Base-by-base conservation (phyloP, 176 grass and related monocot species). In the Oryza coarctata region DNA sequence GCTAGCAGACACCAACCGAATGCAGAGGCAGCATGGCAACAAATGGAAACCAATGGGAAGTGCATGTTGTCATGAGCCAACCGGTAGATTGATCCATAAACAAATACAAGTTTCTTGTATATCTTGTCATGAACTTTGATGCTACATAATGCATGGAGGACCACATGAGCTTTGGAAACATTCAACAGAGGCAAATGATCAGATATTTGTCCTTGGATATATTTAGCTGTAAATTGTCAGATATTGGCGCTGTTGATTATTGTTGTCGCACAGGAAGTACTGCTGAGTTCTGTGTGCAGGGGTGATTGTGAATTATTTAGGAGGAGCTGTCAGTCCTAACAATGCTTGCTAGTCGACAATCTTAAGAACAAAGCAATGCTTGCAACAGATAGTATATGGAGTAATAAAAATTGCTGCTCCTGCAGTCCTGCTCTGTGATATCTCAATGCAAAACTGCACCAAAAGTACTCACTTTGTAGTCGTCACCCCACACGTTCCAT, bases 341-440 rank as follows among this genome's bases (percentile, higher is more conserved):
- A 17, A 73, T 52, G 36, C 15, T 83, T 68, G 80, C 67, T 68
- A 17, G 74, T 77, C 67, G 81, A 88, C 81, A 88, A 47, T 27
- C 81, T 88, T 88, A 31, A 22, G 29, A 69, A 18, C 69, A 79
- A 88, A 88, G 87, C 63, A 75, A 88, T 14, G 47, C 28, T 88
- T 73, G 50, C 3, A 7, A 6, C 36, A 3, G 11, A 71, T 17
- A n/a, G n/a, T n/a, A n/a, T n/a, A n/a, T n/a, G n/a, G n/a, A n/a
- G 6, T 1, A 44, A 41, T 7, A 20, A 70, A 78, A 60, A 14
- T 41, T 23, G 26, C 70, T 18, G 20, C 55, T 28, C n/a, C 10
- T 38, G 35, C 20, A 7, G 50, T 55, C 18, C 50, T 55, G 50
- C 4, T 20, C 50, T 55, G n/a, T n/a, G 20, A n/a, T 55, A 22